These are phyloP conservation scores for Dictyostelium citrinum DNA, from an alignment of 78 protist species.

Conservation along the genomic window DNA sequence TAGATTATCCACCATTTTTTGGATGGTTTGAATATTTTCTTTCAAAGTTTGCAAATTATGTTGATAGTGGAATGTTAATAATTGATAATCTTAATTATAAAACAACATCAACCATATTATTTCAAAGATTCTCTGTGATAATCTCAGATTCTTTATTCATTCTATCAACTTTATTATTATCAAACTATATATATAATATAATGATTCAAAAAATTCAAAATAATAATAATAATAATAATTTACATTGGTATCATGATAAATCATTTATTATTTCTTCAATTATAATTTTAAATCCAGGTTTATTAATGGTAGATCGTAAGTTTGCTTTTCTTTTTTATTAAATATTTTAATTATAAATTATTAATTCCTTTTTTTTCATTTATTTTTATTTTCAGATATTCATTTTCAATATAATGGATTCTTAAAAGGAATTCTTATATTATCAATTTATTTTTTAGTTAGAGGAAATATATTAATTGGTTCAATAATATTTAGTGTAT, in stretches of 20 bases:
- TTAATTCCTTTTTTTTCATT: neutral
- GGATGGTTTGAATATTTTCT: slow-evolving; percentile 94
- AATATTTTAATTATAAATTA: neutral
- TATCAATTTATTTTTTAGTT: slow-evolving; percentile 43
- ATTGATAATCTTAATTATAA: slow-evolving; percentile 49
- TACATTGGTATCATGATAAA: slow-evolving; percentile 25
- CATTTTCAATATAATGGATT: slow-evolving; percentile 97
- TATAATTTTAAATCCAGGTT: slow-evolving; percentile 82
- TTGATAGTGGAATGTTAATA: slow-evolving; percentile 84
- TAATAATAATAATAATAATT: neutral
- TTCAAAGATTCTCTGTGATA: slow-evolving; percentile 89
- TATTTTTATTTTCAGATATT: slow-evolving; percentile 16
- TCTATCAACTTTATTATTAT: neutral
- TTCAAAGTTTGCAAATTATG: slow-evolving; percentile 63
- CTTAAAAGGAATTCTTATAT: slow-evolving; percentile 82
- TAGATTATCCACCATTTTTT: slow-evolving; percentile 98
- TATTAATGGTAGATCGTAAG: slow-evolving; percentile 88
- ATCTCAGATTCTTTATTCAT: slow-evolving; percentile 70
- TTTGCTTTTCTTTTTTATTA: neutral
- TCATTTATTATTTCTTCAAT: slow-evolving; percentile 27
- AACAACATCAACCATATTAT: slow-evolving; percentile 69
- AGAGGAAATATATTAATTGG: slow-evolving; percentile 3
- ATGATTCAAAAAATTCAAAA: neutral
- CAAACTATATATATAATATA: neutral
- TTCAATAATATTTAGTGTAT: slow-evolving; percentile 74